Evolutionary conservation across 2,329 filamentous ascomycete species (phyloP).

Genomic region (Aspergillus pseudoterreus): DNA sequence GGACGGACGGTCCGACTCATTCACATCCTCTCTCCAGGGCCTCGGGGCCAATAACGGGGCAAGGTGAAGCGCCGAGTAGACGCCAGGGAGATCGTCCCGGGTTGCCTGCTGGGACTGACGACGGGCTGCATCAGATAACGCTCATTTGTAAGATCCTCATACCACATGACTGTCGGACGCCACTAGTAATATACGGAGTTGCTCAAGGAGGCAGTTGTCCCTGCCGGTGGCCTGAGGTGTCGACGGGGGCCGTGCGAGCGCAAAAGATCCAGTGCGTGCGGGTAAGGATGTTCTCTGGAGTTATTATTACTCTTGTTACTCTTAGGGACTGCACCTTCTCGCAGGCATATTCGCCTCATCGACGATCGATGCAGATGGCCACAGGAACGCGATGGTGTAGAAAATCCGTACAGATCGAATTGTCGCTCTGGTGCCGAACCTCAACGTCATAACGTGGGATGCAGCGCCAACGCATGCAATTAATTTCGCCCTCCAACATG

Average conservation of each 20-base stretch:
- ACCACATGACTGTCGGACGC: not conserved
- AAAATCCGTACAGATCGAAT: too few species aligned
- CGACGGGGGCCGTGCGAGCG: constrained; percentile 12
- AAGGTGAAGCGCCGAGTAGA: too few species aligned
- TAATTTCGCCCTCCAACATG: constrained; percentile 3
- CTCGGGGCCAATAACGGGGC: too few species aligned
- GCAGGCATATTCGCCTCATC: not conserved
- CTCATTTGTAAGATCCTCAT: too few species aligned
- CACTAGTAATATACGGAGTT: not conserved
- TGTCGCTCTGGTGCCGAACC: not conserved
- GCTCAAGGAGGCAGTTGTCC: not conserved
- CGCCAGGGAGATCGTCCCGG: too few species aligned
- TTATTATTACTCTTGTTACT: too few species aligned
- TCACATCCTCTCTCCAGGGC: too few species aligned
- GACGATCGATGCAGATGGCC: not conserved
- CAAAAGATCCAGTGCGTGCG: not conserved
- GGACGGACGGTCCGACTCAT: too few species aligned
- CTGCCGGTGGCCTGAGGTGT: constrained; percentile 9
- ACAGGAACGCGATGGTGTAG: not conserved
- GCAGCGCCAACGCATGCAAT: not conserved
- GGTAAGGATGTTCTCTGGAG: too few species aligned
- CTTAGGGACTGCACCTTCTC: too few species aligned
- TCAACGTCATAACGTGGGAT: constrained; percentile 15
- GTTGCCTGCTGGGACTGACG: too few species aligned
- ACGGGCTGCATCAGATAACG: too few species aligned